Conservation (phyloP, 2,329 filamentous ascomycete species). For the Pyricularia sp. region DNA sequence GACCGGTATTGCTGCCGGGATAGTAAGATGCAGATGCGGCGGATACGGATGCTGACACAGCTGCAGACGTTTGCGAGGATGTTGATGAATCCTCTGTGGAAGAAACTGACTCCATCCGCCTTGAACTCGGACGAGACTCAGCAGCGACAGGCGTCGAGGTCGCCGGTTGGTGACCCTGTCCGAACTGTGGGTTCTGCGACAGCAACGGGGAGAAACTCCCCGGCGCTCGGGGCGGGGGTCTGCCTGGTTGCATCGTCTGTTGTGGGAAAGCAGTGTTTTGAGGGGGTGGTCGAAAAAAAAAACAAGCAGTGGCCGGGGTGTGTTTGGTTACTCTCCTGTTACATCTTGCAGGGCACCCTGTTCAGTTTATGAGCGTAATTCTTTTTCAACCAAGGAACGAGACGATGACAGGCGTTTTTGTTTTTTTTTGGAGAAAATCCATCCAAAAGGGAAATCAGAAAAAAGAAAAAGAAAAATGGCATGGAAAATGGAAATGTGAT, state of each 20-base stretch:
- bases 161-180: constrained; percentile 3
- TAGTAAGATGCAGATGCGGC: constrained; percentile 12
- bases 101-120: constrained; percentile 5
- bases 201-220: constrained; percentile 45
- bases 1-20: neutral
- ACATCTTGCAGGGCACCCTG: constrained; percentile 24
- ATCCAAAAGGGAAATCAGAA: neutral
- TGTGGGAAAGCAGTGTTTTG: constrained; percentile 13
- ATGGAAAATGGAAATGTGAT: neutral
- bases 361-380: neutral
- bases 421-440: neutral
- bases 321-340: constrained; percentile 10
- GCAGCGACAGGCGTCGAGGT: neutral
- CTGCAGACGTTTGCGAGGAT: constrained; percentile 14
- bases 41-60: constrained; percentile 18
- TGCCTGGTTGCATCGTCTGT: constrained; percentile 33
- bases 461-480: neutral
- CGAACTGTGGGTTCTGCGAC: constrained; percentile 3
- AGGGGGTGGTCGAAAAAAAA: constrained; percentile 4
- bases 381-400: neutral
- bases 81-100: constrained; percentile 14
- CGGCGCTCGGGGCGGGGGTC: constrained; percentile 33
- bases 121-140: neutral
- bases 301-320: neutral
- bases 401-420: neutral